A percentile compares a stretch with the other conserved stretches of the same genome.
These are phyloP conservation scores for Gardenia jasminoides DNA, from an alignment of 257 asterid species.

Conservation along the genomic window DNA sequence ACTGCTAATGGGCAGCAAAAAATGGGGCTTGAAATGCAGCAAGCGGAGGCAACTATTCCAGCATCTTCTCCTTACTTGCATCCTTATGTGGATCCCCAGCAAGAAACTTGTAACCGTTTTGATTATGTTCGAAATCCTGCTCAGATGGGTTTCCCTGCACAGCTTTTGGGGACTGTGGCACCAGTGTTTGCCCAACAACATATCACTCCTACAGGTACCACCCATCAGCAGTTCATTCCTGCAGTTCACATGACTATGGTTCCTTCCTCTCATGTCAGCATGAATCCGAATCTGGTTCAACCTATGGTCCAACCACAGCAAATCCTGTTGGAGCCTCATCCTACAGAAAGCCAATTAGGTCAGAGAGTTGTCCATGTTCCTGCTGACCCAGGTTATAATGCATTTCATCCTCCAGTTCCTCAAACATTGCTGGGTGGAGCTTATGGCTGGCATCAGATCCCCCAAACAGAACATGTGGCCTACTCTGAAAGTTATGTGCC, in stretches of 20 bases:
- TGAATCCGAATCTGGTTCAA: conserved; percentile 48
- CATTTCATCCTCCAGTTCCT: conserved; percentile 52
- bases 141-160: conserved; percentile 69
- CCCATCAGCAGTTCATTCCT: conserved; percentile 63
- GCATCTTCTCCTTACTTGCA: conserved; percentile 56
- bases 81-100: conserved; percentile 54
- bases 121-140: conserved; percentile 58
- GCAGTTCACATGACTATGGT: conserved; percentile 63
- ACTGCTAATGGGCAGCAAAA: conserved; percentile 46
- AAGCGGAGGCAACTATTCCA: conserved; percentile 42
- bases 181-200: conserved; percentile 59
- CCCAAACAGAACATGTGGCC: conserved; percentile 49
- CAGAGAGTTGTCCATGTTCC: conserved; percentile 64
- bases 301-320: conserved; percentile 55
- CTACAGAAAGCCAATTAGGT: conserved; percentile 46
- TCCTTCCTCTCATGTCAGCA: conserved; percentile 55
- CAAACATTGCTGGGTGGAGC: conserved; percentile 46
- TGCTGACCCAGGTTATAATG: conserved; percentile 52
- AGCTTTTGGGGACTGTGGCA: conserved; percentile 49
- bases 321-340: conserved; percentile 53
- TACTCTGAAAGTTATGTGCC: conserved; percentile 25
- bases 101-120: conserved; percentile 45
- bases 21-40: conserved; percentile 32
- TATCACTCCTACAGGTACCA: conserved; percentile 34
- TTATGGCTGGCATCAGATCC: conserved; percentile 64